Evolutionary conservation across 2,329 filamentous ascomycete species (phyloP), one percentile per base, ranked within the genome.

Genomic region (Penicillium sp.): DNA sequence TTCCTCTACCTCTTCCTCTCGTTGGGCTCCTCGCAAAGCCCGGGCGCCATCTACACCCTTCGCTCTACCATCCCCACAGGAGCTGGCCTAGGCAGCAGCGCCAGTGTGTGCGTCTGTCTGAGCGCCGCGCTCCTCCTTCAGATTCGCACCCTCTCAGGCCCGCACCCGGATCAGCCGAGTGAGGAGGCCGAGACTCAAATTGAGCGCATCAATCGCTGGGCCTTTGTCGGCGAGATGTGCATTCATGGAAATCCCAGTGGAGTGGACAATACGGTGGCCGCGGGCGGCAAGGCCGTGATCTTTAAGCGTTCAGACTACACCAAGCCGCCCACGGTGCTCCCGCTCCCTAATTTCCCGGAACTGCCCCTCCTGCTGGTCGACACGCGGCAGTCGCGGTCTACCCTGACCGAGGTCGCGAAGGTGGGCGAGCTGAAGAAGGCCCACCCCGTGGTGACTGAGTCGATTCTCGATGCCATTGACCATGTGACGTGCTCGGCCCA

Each of bases 211-310:
- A 99, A 99, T 77, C 86, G 91, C 63, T 99, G 96, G 95, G 93
- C 95, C 0, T 98, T 97, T 76, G 95, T 99, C 0, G 90, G 90
- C 26, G 95, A 99, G 76, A 90, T 98, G 87, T 95, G 93, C 78
- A 97, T 98, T 65, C 95, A 99, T 74, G 95, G 94, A 40, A 98
- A 96, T 72, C 95, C 95, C 0, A 97, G 92, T 0, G 95, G 95
- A 0, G 92, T 99, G 46, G 95, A 99, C 79, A 99, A 99, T 77
- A 99, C 95, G 2, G 94, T 99, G 30, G 85, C 94, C 13, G 91
- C 93, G 13, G 91, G 96, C 71, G 95, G 95, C 59, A 97, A 97
- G 79, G 95, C 93, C 0, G 93, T 99, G 1, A 82, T 98, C 2
- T 99, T 96, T 79, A 89, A 94, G 71, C 85, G 93, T 55, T 85